phyloP scores from a whole-genome alignment of 176 grass and related monocot genomes.

The Pontederia crassipes region DNA sequence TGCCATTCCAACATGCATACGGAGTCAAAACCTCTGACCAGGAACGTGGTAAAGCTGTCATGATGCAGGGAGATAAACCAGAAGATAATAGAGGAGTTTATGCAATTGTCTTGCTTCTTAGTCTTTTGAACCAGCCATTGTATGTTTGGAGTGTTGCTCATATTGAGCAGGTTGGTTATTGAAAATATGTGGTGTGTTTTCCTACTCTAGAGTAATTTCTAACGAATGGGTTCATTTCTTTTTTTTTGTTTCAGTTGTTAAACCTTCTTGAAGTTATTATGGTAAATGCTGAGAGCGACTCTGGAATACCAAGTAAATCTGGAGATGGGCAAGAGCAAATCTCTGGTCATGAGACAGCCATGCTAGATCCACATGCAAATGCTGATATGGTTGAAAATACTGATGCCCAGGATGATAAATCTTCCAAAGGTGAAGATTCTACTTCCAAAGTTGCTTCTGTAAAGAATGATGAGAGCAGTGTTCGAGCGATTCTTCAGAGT shows the following conservation, averaged over 20 bases:
- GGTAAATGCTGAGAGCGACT: constrained; percentile 67
- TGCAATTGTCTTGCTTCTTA: constrained; percentile 70
- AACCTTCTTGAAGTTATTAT: constrained; percentile 96
- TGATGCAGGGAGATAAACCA: constrained; percentile 41
- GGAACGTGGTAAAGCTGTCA: constrained; percentile 61
- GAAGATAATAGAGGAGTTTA: constrained; percentile 43
- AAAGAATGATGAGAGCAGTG: constrained; percentile 25
- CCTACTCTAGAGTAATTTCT: constrained; percentile 6
- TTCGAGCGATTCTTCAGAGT: constrained; percentile 49
- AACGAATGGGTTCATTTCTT: constrained; percentile 3
- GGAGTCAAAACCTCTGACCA: constrained; percentile 35
- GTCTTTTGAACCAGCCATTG: constrained; percentile 84
- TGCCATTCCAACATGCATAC: constrained; percentile 29
- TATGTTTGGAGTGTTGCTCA: constrained; percentile 97
- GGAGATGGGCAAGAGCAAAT: constrained; percentile 44
- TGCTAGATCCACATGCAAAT: constrained; percentile 36
- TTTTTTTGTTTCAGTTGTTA: constrained; percentile 64
- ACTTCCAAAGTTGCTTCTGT: constrained; percentile 9
- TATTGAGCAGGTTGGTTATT: constrained; percentile 73
- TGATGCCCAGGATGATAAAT: constrained; percentile 23
- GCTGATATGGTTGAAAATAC: constrained; percentile 35
- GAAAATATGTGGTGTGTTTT: background rate
- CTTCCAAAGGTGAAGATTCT: constrained; percentile 30
- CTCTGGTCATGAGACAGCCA: constrained; percentile 53
- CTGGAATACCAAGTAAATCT: constrained; percentile 48